Percentiles rank a stretch among this genome's conserved stretches.
Evolutionary conservation across 495 filamentous ascomycete genomes (phyloP).

Genomic region (Penicillium silybi): DNA sequence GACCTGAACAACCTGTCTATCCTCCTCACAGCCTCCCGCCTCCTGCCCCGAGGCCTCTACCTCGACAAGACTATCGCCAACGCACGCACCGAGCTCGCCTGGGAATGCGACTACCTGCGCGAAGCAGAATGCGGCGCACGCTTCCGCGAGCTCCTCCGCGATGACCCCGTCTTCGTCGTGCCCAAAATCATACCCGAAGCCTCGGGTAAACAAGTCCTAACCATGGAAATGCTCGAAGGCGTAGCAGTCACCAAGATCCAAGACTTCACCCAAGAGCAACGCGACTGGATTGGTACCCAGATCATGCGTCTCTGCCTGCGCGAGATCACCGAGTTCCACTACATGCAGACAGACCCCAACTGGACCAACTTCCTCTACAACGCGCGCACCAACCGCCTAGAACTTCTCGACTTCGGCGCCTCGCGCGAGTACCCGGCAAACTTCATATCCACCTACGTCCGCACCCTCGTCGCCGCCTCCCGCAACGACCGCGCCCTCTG

Average conservation of each 20-base stretch:
- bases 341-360: slow-evolving; percentile 99
- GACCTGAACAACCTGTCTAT: slow-evolving; percentile 90
- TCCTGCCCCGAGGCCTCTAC: slow-evolving; percentile 88
- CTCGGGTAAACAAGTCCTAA: slow-evolving; percentile 81
- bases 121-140: slow-evolving; percentile 75
- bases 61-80: slow-evolving; percentile 97
- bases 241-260: slow-evolving; percentile 81
- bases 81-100: slow-evolving; percentile 84
- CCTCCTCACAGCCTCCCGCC: slow-evolving; percentile 80
- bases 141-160: slow-evolving; percentile 67
- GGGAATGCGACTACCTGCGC: slow-evolving; percentile 94
- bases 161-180: slow-evolving; percentile 74
- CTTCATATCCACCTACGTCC: slow-evolving; percentile 77
- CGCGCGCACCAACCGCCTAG: slow-evolving; percentile 62
- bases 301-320: slow-evolving; percentile 89
- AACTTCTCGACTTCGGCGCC: slow-evolving; percentile 95
- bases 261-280: slow-evolving; percentile 71
- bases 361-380: slow-evolving; percentile 99
- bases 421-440: slow-evolving; percentile 75
- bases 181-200: slow-evolving; percentile 75
- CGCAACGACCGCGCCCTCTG: slow-evolving; percentile 60
- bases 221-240: slow-evolving; percentile 87
- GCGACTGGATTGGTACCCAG: slow-evolving; percentile 87
- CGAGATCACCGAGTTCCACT: slow-evolving; percentile 87
- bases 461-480: slow-evolving; percentile 72